Evolutionary conservation across 2,329 filamentous ascomycete genomes (phyloP), one percentile per base, ranked within the genome.

Genomic region (Clonostachys byssicola): DNA sequence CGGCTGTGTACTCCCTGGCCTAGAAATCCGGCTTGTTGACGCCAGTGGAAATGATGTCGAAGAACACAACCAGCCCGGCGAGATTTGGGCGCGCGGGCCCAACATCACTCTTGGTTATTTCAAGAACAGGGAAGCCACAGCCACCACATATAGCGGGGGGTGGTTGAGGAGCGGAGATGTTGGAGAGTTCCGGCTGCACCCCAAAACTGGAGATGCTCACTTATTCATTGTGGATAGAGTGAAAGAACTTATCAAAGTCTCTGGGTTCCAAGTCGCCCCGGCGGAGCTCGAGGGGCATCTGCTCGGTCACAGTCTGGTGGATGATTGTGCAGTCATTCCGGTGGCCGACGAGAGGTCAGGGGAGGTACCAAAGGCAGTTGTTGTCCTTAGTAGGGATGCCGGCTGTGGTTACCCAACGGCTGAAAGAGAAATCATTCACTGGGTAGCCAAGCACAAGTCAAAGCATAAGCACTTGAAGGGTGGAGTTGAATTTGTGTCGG

Each of bases 191-290:
- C 79, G 85, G 49, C 81, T 88, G 61, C 83, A 91, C 53, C 42
- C 35, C 43, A 30, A 30, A 30, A 33, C 16, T 17, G 45, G 18
- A 43, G 66, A 76, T 36, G 75, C 86, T 12, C 81, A 83, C 43
- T 85, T 91, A 56, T 89, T 81, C 67, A 89, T 94, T 54, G 90
- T 89, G 1, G 89, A 94, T 59, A 80, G 89, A 12, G 83, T 89
- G 48, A 91, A 89, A 64, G 86, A 87, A 61, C 77, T 72, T 36
- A 69, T 73, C 55, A 73, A 72, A 49, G 71, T 67, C 57, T 70
- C 88, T 56, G 84, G 81, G 0, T 76, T 83, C 56, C 84, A 87
- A 55, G 83, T 88, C 2, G 73, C 83, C 0, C 85, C 84, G 0
- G 82, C 83, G 0, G 82, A 88, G 59, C 70, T 88, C 2, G 84